phyloP scores from a whole-genome alignment of 225 moss, liverwort and hornwort genomes.

The Takakia lepidozioides region DNA sequence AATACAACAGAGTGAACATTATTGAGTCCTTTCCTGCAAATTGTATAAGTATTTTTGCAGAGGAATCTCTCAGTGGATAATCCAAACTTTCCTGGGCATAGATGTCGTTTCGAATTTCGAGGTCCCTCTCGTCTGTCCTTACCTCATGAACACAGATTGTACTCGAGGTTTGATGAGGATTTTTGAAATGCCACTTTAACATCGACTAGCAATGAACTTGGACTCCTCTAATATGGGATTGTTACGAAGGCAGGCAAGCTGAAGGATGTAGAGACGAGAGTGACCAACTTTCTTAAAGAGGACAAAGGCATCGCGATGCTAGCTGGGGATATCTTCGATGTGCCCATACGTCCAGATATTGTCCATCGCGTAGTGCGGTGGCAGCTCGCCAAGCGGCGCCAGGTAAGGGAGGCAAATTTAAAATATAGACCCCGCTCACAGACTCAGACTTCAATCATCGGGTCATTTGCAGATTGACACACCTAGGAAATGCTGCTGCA shows the following conservation, averaged over 20 bases:
- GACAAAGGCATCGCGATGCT: constrained; percentile 72
- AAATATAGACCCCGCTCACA: too few species aligned
- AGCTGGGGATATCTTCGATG: constrained; percentile 86
- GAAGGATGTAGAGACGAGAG: constrained; percentile 58
- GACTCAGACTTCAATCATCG: too few species aligned
- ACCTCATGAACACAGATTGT: neutral
- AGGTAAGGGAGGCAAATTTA: too few species aligned
- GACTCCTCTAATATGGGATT: neutral
- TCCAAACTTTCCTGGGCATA: neutral
- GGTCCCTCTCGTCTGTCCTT: neutral
- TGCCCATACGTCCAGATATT: constrained; percentile 88
- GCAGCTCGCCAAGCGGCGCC: constrained; percentile 94
- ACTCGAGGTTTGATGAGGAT: neutral
- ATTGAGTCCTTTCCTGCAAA: too few species aligned
- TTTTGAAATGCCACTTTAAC: too few species aligned
- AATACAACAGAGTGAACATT: too few species aligned
- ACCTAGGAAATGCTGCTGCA: too few species aligned
- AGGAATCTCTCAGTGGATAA: neutral
- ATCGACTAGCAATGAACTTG: too few species aligned
- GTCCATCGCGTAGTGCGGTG: constrained; percentile 93
- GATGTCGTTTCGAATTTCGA: neutral
- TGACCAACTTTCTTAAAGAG: constrained; percentile 73
- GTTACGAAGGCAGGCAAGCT: constrained; percentile 36
- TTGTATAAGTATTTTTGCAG: too few species aligned
- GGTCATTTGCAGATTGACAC: too few species aligned